Percentiles rank a stretch among this genome's conserved stretches.
phyloP scores from a whole-genome alignment of 352 stramenopile genomes.

The Globisporangium radiosum region DNA sequence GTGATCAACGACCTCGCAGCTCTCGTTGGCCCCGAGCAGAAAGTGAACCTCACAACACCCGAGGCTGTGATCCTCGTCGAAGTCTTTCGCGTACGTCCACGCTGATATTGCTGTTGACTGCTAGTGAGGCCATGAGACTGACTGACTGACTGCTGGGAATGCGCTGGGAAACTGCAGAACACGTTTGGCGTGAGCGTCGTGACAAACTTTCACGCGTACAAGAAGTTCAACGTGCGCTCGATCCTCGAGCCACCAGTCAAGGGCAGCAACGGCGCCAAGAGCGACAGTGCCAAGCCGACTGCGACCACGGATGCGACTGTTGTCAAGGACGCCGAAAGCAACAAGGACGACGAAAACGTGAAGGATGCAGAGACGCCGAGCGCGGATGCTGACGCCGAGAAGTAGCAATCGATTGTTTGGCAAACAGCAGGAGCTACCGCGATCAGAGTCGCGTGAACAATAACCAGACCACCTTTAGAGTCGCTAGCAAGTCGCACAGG shows the following conservation, averaged over 20 bases:
- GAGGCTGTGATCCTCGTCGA: conserved; percentile 61
- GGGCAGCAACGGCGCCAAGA: conserved; percentile 9
- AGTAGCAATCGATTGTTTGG: no score
- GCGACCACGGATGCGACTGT: neutral
- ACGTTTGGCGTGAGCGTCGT: conserved; percentile 69
- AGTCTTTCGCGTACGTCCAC: conserved; percentile 44
- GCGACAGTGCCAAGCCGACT: conserved; percentile 1
- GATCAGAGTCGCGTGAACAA: no score
- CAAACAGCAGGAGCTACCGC: no score
- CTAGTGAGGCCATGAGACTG: neutral
- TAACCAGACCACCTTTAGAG: no score
- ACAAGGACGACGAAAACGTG: no score
- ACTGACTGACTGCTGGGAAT: neutral
- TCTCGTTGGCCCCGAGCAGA: conserved; percentile 52
- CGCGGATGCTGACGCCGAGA: no score
- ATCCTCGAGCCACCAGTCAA: conserved; percentile 55
- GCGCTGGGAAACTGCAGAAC: conserved; percentile 18
- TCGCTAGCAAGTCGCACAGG: no score
- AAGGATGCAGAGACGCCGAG: no score
- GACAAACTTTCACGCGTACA: conserved; percentile 65
- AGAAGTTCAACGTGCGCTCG: conserved; percentile 75
- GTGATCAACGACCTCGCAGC: conserved; percentile 62
- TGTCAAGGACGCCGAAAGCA: neutral
- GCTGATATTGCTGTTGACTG: no score
- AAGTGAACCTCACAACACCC: conserved; percentile 68